Evolutionary conservation across 257 asterid species (phyloP).

Genomic region (Pogostemon cablin): DNA sequence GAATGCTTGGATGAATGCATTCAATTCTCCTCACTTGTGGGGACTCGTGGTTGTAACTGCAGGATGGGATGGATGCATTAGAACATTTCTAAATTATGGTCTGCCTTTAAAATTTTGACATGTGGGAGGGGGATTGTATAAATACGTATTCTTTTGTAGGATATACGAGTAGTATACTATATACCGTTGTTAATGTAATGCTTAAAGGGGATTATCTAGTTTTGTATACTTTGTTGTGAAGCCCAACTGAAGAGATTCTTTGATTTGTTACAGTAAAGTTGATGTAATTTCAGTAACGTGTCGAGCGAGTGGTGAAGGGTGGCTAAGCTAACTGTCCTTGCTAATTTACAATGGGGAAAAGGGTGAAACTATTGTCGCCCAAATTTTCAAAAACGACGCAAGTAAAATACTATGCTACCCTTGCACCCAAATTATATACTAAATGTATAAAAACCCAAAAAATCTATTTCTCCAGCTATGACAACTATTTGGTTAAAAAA

Average conservation of each 20-base stretch:
- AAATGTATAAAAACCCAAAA: too few relatives aligned
- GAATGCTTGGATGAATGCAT: slow-evolving; percentile 63
- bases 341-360: too few relatives aligned
- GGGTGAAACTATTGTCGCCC: too few relatives aligned
- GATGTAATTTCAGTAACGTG: background rate
- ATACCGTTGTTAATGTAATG: background rate
- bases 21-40: slow-evolving; percentile 72
- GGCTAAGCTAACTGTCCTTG: too few relatives aligned
- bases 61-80: slow-evolving; percentile 92
- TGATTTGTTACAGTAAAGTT: slow-evolving; percentile 3
- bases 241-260: background rate
- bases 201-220: background rate
- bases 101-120: slow-evolving; percentile 74
- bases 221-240: background rate
- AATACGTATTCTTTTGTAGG: slow-evolving; percentile 23
- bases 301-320: background rate
- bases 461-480: too few relatives aligned
- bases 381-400: too few relatives aligned
- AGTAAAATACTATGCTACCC: too few relatives aligned
- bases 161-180: background rate
- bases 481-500: too few relatives aligned
- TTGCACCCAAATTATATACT: too few relatives aligned
- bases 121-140: background rate
- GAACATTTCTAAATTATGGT: slow-evolving; percentile 84
- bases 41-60: slow-evolving; percentile 87